Conservation (phyloP, 768 basidiomycete genomes). For the Leccinellum albellum region DNA sequence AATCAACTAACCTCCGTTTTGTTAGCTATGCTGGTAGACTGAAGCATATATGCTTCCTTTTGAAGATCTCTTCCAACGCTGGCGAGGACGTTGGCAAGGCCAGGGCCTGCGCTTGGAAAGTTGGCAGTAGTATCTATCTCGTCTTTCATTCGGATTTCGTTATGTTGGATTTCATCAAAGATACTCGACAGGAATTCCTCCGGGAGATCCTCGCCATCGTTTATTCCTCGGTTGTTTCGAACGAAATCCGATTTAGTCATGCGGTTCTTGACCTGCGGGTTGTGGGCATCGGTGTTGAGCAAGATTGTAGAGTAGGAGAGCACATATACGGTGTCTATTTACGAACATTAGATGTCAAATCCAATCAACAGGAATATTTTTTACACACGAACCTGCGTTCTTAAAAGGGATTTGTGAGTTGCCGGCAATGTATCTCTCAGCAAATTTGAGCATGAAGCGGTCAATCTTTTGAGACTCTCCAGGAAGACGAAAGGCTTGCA, state of each 20-base stretch:
- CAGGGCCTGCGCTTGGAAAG: constrained; percentile 52
- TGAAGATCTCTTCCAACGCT: constrained; percentile 93
- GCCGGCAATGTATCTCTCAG: constrained; percentile 90
- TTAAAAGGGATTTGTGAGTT: constrained; percentile 84
- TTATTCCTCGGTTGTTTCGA: constrained; percentile 96
- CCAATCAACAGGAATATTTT: neutral
- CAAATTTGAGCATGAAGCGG: constrained; percentile 98
- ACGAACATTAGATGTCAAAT: constrained; percentile 6
- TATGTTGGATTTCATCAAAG: constrained; percentile 85
- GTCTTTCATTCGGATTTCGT: constrained; percentile 99
- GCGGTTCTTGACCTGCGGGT: constrained; percentile 87
- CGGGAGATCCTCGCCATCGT: constrained; percentile 83
- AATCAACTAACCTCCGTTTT: constrained; percentile 78
- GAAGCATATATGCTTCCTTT: constrained; percentile 91
- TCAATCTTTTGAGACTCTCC: constrained; percentile 99
- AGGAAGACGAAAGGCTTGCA: constrained; percentile 95
- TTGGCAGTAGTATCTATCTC: constrained; percentile 65
- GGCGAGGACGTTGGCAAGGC: constrained; percentile 77
- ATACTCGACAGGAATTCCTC: constrained; percentile 77
- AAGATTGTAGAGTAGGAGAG: constrained; percentile 93
- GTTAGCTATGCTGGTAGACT: constrained; percentile 93
- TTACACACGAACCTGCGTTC: constrained; percentile 73
- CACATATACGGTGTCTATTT: constrained; percentile 84
- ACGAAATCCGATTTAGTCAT: constrained; percentile 92
- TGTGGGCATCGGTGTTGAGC: constrained; percentile 97